Conservation (phyloP, 495 filamentous ascomycete species). For the Podospora pseudoanserina region DNA sequence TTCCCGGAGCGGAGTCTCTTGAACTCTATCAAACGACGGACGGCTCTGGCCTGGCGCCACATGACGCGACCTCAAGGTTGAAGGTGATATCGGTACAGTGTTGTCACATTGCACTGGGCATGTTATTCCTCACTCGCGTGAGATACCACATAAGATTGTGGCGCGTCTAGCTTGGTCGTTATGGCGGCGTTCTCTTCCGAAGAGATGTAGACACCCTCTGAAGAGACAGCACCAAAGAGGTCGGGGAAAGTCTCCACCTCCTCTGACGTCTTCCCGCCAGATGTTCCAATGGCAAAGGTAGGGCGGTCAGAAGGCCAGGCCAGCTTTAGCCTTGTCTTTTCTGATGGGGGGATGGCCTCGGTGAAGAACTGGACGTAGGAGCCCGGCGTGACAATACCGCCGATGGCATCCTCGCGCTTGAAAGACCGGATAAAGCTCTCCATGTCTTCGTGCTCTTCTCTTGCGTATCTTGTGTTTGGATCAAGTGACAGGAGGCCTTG, state of each 20-base stretch:
- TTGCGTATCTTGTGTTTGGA: constrained; percentile 53
- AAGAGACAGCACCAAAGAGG: constrained; percentile 43
- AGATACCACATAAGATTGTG: constrained; percentile 27
- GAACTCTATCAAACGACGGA: background rate
- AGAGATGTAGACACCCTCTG: constrained; percentile 39
- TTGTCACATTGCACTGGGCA: background rate
- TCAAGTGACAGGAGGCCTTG: constrained; percentile 79
- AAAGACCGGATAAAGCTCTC: constrained; percentile 32
- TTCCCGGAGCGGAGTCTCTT: background rate
- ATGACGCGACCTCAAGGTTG: background rate
- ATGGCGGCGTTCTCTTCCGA: constrained; percentile 2
- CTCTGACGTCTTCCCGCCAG: background rate
- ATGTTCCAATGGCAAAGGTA: constrained; percentile 14
- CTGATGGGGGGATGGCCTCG: constrained; percentile 22
- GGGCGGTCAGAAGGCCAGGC: background rate
- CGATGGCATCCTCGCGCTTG: constrained; percentile 19
- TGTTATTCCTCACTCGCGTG: background rate
- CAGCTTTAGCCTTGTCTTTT: no score
- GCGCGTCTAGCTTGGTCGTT: constrained; percentile 42
- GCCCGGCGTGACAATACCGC: constrained; percentile 40
- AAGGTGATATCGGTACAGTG: background rate
- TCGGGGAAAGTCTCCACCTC: background rate
- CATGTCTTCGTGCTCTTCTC: constrained; percentile 29
- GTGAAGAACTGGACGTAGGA: constrained; percentile 50
- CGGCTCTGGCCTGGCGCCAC: background rate